Evolutionary conservation across 1,139 yeast genomes (phyloP).

Genomic region (Arxiozyma telluris): DNA sequence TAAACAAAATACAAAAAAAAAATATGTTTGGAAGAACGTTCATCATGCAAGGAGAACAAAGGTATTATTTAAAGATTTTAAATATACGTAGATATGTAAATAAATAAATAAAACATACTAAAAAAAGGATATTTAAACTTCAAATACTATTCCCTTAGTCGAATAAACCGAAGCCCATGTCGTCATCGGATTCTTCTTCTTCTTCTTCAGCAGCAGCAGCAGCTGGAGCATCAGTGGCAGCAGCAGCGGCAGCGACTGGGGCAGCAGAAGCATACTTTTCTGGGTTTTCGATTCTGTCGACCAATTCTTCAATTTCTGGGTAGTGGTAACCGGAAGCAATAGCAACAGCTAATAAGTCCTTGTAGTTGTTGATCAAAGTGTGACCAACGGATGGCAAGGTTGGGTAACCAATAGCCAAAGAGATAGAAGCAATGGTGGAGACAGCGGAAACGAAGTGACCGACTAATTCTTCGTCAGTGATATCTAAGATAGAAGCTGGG

Average conservation of each 20-base stretch:
- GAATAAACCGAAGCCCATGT: slow-evolving; percentile 97
- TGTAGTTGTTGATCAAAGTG: slow-evolving; percentile 98
- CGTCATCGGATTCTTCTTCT: slow-evolving; percentile 65
- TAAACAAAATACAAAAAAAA: background rate
- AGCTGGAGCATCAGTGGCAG: slow-evolving; percentile 52
- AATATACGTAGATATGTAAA: slow-evolving; percentile 1
- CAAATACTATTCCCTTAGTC: slow-evolving; percentile 49
- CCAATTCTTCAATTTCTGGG: slow-evolving; percentile 98
- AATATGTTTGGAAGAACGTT: background rate
- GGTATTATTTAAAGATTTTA: background rate
- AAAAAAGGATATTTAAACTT: slow-evolving; percentile 3
- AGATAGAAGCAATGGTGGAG: slow-evolving; percentile 87
- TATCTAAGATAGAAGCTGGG: slow-evolving; percentile 94
- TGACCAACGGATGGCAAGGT: slow-evolving; percentile 99
- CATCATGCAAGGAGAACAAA: background rate
- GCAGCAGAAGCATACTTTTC: slow-evolving; percentile 99
- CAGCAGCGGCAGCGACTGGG: slow-evolving; percentile 69
- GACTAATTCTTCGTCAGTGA: slow-evolving; percentile 94
- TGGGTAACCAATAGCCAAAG: slow-evolving; percentile 98
- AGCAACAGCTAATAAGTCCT: slow-evolving; percentile 96
- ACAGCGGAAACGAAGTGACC: slow-evolving; percentile 88
- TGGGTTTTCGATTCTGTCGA: slow-evolving; percentile 99
- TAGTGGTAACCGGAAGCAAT: slow-evolving; percentile 98
- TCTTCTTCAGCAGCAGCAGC: slow-evolving; percentile 68
- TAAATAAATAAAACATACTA: background rate